Percentiles rank a stretch among this genome's conserved stretches.
Evolutionary conservation across 495 filamentous ascomycete species (phyloP).

Genomic region (Rhypophila decipiens): DNA sequence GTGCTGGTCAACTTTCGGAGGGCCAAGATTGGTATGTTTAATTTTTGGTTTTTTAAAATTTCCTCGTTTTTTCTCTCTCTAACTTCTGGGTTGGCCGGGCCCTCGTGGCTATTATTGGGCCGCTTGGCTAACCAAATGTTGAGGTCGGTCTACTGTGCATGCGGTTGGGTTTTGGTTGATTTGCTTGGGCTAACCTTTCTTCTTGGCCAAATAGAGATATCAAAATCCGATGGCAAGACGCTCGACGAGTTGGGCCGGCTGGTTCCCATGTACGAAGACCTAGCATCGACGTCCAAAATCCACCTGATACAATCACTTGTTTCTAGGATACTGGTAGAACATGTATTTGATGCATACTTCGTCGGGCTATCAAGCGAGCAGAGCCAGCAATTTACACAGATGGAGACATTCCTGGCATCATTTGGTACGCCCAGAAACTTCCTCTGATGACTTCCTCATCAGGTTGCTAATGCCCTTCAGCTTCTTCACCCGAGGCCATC

Average conservation of each 20-base stretch:
- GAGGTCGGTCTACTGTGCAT: no score
- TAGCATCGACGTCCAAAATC: slow-evolving; percentile 41
- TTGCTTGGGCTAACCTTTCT: not conserved
- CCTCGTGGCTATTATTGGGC: no score
- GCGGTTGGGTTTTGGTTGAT: no score
- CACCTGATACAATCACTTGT: slow-evolving; percentile 48
- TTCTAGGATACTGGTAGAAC: slow-evolving; percentile 43
- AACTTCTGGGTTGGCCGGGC: no score
- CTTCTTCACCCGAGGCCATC: slow-evolving; percentile 40
- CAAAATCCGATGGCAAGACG: slow-evolving; percentile 25
- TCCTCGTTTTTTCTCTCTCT: no score
- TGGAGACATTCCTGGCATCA: slow-evolving; percentile 38
- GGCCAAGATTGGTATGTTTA: slow-evolving; percentile 43
- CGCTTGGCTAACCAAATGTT: no score
- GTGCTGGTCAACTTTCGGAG: slow-evolving; percentile 48
- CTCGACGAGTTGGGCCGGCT: slow-evolving; percentile 33
- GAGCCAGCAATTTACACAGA: slow-evolving; percentile 31
- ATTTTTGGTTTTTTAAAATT: no score
- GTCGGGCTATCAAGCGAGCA: slow-evolving; percentile 41
- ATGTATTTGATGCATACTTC: slow-evolving; percentile 47
- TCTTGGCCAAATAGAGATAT: slow-evolving; percentile 26
- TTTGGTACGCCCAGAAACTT: slow-evolving; percentile 33
- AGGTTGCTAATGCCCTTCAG: slow-evolving; percentile 2
- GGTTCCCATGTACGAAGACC: slow-evolving; percentile 45
- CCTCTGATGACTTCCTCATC: not conserved